Evolutionary conservation across 2,329 filamentous ascomycete species (phyloP).

Genomic region (Pseudocercospora vitis): DNA sequence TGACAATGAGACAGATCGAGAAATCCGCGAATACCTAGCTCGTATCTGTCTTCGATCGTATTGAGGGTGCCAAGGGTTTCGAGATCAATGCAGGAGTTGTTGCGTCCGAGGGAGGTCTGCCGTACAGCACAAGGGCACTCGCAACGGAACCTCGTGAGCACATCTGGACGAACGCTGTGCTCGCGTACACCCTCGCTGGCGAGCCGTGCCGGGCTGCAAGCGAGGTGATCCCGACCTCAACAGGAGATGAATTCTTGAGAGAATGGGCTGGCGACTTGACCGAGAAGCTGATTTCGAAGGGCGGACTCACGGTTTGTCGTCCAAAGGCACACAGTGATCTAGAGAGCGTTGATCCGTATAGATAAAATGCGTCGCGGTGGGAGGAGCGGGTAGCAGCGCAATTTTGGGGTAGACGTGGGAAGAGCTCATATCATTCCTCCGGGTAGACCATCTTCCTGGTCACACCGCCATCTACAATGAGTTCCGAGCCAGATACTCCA

Average conservation of each 20-base stretch:
- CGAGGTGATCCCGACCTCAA: neutral
- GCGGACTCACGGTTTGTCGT: neutral
- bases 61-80: neutral
- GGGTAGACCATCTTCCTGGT: conserved; percentile 21
- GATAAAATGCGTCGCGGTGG: neutral
- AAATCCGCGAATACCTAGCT: neutral
- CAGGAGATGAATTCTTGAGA: neutral
- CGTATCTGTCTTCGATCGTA: neutral
- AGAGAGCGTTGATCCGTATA: neutral
- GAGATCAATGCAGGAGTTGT: neutral
- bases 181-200: neutral
- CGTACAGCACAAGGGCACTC: neutral
- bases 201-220: neutral
- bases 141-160: neutral
- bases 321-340: neutral
- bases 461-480: conserved; percentile 50
- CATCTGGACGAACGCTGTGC: neutral
- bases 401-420: neutral
- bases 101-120: neutral
- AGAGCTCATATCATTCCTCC: neutral
- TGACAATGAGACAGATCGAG: neutral
- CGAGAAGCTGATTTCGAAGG: neutral
- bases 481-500: conserved; percentile 48
- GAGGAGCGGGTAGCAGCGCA: neutral
- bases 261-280: neutral